Base-by-base conservation (phyloP, 1,139 yeast genomes). In the Groenewaldozyma sp. region DNA sequence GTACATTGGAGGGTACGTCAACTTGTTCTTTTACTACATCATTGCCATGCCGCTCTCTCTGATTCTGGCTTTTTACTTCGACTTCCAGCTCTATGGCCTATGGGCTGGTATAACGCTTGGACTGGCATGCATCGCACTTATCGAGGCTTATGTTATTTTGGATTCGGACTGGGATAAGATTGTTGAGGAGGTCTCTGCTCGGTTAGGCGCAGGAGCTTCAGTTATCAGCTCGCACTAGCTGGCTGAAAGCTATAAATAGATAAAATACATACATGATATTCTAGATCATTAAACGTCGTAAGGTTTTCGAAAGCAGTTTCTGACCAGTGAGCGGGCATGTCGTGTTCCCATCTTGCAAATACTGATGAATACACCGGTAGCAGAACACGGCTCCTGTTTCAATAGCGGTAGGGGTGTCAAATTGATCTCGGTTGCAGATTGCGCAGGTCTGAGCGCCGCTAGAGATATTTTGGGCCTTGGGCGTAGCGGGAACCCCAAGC, bases 371-470 rank as follows among this genome's bases (percentile, higher is more conserved):
- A 59, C 98, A 91, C 10, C 86, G 75, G 57, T 88, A 88, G 59
- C 95, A 88, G 50, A 82, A 83, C 0, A 87, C 94, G 47, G 78
- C 77, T 0, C 98, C 98, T 0, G 97, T 86, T 55, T 88, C 97
- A 33, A 88, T 75, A 4, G 82, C 74, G 0, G 95, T 87, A 2
- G 95, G 95, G 51, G 83, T 86, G 26, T 73, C 72, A 4, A 87
- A 71, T 14, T 62, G 68, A 9, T 74, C 63, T 24, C 71, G n/a
- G n/a, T n/a, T n/a, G n/a, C n/a, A n/a, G n/a, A n/a, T n/a, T 64
- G 53, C 97, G 91, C n/a, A 88, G 58, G n/a, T n/a, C n/a, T n/a
- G n/a, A n/a, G n/a, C n/a, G n/a, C n/a, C n/a, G n/a, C n/a, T n/a
- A n/a, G n/a, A n/a, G n/a, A n/a, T n/a, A n/a, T n/a, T n/a, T n/a